Base-by-base conservation (phyloP, 148 eudicot genomes). In the Heliosperma pusillum region DNA sequence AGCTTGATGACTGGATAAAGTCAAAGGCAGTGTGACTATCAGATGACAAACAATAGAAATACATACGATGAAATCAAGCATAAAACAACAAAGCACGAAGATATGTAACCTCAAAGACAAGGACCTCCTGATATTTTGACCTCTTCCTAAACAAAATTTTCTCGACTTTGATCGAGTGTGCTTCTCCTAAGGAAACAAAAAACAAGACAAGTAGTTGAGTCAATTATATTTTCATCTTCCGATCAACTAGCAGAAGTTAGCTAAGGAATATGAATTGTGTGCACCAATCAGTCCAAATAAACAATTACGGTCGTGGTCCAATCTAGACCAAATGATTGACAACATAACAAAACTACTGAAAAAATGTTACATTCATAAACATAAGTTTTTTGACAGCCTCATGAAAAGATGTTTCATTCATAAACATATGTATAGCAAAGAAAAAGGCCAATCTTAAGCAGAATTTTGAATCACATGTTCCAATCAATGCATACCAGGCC, bases 101-200 rank as follows among this genome's bases (percentile, higher is more conserved):
- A 44, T 63, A 58, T 36, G 70, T 60, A 60, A 95, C 99, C 99
- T 95, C 87, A 77, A 95, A 95, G 73, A 95, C 97, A 62, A 92
- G 81, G 80, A 95, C 86, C 74, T 95, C 99, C 81, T 94, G 98
- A 80, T 83, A 91, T 79, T 83, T 73, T 44, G 98, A 94, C 76
- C 76, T 90, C 16, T 83, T 92, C 84, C 85, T 75, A 84, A 84
- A 94, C 84, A 94, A 82, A 70, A 94, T 67, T 52, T 88, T 81
- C 75, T 91, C 88, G 63, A 94, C 96, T 87, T 82, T 85, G 77
- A 94, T 76, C 21, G 98, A 90, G 80, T 94, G 98, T 69, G 92
- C 96, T 86, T 90, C 99, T 77, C 92, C 99, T 95, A 80, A 40
- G 59, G 74, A 56, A 73, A 30, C 55, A 72, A 42, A 52, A 52